phyloP scores from a whole-genome alignment of 768 basidiomycete genomes.

The Agrocybe praecox region DNA sequence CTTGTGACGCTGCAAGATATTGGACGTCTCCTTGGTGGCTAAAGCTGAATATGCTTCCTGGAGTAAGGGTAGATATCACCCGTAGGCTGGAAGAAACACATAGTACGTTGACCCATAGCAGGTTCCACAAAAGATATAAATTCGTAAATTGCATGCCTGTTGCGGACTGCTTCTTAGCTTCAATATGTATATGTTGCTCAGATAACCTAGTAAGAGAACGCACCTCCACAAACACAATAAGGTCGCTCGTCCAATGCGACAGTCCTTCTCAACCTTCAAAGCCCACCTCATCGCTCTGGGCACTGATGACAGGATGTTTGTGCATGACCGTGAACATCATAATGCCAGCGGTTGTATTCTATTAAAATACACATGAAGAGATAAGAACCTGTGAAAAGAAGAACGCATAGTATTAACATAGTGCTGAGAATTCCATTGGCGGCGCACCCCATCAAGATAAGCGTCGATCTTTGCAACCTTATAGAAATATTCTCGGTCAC shows the following conservation, averaged over 20 bases:
- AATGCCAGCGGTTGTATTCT: no score
- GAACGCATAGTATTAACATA: neutral
- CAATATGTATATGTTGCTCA: no score
- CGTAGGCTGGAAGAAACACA: slow-evolving; percentile 3
- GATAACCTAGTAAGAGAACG: no score
- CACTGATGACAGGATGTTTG: neutral
- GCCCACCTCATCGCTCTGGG: neutral
- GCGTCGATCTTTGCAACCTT: neutral
- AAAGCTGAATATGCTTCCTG: slow-evolving; percentile 16
- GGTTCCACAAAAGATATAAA: neutral
- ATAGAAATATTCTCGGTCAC: no score
- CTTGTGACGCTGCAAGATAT: slow-evolving; percentile 22
- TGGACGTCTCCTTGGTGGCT: slow-evolving; percentile 6
- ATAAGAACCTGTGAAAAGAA: neutral
- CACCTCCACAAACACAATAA: no score
- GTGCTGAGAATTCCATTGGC: neutral
- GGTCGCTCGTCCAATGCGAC: no score
- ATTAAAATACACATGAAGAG: neutral
- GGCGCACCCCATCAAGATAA: neutral
- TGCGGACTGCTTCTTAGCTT: no score
- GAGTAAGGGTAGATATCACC: slow-evolving; percentile 4
- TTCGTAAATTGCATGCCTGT: neutral
- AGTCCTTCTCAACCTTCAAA: no score
- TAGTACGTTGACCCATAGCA: neutral
- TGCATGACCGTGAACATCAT: neutral